Evolutionary conservation across 2,329 filamentous ascomycete genomes (phyloP).

Genomic region (Paecilomyces formosus): DNA sequence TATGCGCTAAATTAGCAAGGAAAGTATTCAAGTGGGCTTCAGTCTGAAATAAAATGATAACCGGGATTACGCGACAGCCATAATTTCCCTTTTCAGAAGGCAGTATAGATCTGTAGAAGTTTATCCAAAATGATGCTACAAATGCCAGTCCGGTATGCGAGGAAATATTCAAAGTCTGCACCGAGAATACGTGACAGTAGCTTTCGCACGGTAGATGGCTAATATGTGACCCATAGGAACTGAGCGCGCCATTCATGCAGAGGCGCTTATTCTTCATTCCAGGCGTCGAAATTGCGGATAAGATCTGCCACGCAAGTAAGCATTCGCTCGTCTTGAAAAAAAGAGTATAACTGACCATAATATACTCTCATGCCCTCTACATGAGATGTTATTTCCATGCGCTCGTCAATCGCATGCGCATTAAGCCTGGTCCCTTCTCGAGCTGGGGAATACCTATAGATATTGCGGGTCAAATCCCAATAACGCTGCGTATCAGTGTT

Average conservation of each 20-base stretch:
- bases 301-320: background rate
- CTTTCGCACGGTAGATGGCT: background rate
- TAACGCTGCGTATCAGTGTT: background rate
- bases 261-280: background rate
- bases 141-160: background rate
- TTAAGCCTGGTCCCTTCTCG: background rate
- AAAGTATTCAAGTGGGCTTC: background rate
- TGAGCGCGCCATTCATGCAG: background rate
- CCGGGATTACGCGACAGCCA: no score
- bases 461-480: background rate
- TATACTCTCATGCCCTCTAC: background rate
- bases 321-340: background rate
- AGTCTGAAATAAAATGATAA: background rate
- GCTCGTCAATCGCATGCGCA: background rate
- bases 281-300: background rate
- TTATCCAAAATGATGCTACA: background rate
- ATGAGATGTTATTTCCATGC: background rate
- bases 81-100: no score
- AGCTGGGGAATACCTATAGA: background rate
- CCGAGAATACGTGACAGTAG: background rate
- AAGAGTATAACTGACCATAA: background rate
- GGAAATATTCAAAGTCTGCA: background rate
- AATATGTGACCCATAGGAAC: background rate
- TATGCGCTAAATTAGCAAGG: background rate
- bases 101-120: background rate